phyloP scores from a whole-genome alignment of 768 basidiomycete species.

The Suillus lakei region DNA sequence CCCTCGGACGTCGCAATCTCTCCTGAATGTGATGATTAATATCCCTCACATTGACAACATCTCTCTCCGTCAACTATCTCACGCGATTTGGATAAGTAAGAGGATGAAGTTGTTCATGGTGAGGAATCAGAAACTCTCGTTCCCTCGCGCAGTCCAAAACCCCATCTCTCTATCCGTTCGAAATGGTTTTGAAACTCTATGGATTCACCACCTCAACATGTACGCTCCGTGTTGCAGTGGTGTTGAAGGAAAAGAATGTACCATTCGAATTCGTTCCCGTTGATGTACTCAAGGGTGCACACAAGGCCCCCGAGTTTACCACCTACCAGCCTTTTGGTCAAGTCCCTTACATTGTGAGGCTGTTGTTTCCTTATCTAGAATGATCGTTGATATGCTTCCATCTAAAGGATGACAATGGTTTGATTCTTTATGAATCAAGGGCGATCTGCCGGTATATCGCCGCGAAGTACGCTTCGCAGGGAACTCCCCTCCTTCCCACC shows the following conservation, averaged over 20 bases:
- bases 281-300: constrained; percentile 45
- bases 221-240: constrained; percentile 54
- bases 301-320: constrained; percentile 51
- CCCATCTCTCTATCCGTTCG: neutral
- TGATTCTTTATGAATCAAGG: constrained; percentile 47
- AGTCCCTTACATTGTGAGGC: constrained; percentile 40
- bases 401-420: constrained; percentile 42
- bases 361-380: neutral
- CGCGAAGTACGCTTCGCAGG: constrained; percentile 41
- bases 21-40: neutral
- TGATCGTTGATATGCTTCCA: neutral
- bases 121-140: neutral
- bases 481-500: constrained; percentile 40
- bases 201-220: constrained; percentile 42
- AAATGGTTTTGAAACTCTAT: constrained; percentile 27
- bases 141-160: constrained; percentile 1
- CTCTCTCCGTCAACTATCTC: constrained; percentile 7
- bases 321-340: constrained; percentile 61
- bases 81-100: constrained; percentile 14
- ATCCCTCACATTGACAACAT: neutral
- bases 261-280: constrained; percentile 55
- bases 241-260: constrained; percentile 58
- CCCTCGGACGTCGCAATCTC: neutral
- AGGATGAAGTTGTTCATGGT: neutral
- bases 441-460: constrained; percentile 49